These are phyloP conservation scores for Lecanoromycetidae sp. DNA, from an alignment of 2,329 filamentous ascomycete species.

Conservation along the genomic window DNA sequence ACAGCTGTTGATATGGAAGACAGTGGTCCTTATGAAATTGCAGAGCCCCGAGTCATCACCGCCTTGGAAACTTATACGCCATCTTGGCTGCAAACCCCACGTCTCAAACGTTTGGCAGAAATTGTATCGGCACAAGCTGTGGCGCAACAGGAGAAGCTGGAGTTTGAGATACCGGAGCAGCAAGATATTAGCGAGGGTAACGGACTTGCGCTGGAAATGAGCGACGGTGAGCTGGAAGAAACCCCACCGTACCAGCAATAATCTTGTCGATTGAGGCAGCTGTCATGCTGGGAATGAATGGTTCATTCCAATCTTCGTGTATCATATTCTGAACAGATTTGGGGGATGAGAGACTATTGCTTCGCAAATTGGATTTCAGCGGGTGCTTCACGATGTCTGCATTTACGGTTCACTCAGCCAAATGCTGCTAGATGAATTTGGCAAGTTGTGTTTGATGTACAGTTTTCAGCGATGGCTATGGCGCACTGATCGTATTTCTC, in stretches of 20 bases:
- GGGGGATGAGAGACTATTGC: slow-evolving; percentile 1
- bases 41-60: slow-evolving; percentile 88
- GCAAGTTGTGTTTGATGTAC: slow-evolving; percentile 1
- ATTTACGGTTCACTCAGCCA: slow-evolving; percentile 8
- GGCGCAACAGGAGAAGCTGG: slow-evolving; percentile 78
- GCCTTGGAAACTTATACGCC: slow-evolving; percentile 96
- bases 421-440: slow-evolving; percentile 1
- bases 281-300: slow-evolving; percentile 13
- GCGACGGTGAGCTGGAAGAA: slow-evolving; percentile 36
- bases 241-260: not conserved
- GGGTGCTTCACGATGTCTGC: slow-evolving; percentile 13
- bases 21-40: slow-evolving; percentile 95
- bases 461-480: slow-evolving; percentile 10
- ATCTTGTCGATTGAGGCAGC: not conserved
- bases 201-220: slow-evolving; percentile 29
- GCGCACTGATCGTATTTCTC: slow-evolving; percentile 1
- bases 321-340: slow-evolving; percentile 12
- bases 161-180: slow-evolving; percentile 32
- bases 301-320: slow-evolving; percentile 12
- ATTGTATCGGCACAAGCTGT: slow-evolving; percentile 96
- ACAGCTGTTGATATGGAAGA: slow-evolving; percentile 98
- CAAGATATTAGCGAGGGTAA: slow-evolving; percentile 2
- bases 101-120: slow-evolving; percentile 90
- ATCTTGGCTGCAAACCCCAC: slow-evolving; percentile 93
- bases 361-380: slow-evolving; percentile 15